Conservation (phyloP, 257 asterid species). For the Parsonsia alboflavescens region DNA sequence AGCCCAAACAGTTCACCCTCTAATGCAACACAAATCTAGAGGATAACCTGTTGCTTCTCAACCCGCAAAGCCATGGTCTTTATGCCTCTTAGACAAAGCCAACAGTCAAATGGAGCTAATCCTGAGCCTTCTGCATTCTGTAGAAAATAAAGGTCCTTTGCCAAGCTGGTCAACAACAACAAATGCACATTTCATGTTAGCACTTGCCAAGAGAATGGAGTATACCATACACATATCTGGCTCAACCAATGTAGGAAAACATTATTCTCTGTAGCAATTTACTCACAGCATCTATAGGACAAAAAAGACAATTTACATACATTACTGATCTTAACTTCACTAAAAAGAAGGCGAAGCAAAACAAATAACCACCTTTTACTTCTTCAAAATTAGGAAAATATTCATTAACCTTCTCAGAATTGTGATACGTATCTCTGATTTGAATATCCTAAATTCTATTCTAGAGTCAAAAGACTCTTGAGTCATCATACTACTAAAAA, state of each 20-base stretch:
- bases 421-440: not conserved
- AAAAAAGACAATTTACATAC: not conserved
- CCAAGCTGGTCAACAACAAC: conserved; percentile 45
- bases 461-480: not conserved
- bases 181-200: not conserved
- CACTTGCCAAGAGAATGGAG: too few species aligned
- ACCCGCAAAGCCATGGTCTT: conserved; percentile 86
- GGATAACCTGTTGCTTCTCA: conserved; percentile 76
- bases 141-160: conserved; percentile 63
- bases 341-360: not conserved
- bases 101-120: conserved; percentile 92
- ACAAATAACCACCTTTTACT: not conserved
- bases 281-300: not conserved
- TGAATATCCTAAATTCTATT: not conserved
- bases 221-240: not conserved
- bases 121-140: conserved; percentile 97
- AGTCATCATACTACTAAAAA: not conserved
- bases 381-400: not conserved
- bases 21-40: not conserved
- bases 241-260: not conserved
- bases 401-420: not conserved
- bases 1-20: conserved; percentile 1
- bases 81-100: conserved; percentile 94
- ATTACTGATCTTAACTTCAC: not conserved
- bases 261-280: not conserved